These are phyloP conservation scores for Amanita subjunquillea DNA, from an alignment of 768 basidiomycete species.

Conservation along the genomic window DNA sequence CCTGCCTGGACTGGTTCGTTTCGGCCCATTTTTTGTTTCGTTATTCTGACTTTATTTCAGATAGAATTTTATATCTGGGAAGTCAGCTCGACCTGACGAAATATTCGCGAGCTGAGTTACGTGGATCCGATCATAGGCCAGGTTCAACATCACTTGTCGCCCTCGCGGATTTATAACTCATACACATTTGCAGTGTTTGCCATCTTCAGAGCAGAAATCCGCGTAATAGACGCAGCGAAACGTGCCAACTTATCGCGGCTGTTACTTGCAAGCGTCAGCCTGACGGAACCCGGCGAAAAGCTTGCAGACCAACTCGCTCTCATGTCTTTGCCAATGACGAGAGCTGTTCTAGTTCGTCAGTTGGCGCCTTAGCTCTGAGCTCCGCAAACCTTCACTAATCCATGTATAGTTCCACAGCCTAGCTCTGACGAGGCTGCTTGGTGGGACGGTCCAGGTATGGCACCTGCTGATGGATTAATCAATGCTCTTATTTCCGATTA, in stretches of 20 bases:
- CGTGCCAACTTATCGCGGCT: conserved; percentile 58
- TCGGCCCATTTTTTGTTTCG: background rate
- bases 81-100: conserved; percentile 55
- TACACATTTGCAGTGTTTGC: conserved; percentile 55
- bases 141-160: conserved; percentile 30
- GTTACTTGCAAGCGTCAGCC: conserved; percentile 53
- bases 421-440: conserved; percentile 69
- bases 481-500: conserved; percentile 13
- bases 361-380: background rate
- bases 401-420: conserved; percentile 64
- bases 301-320: conserved; percentile 62
- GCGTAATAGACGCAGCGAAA: conserved; percentile 71
- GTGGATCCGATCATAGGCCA: conserved; percentile 93
- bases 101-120: conserved; percentile 80
- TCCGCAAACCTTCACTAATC: background rate
- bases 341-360: conserved; percentile 34
- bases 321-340: conserved; percentile 34
- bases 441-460: conserved; percentile 67
- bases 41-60: conserved; percentile 28
- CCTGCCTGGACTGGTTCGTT: conserved; percentile 92
- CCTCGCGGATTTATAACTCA: conserved; percentile 7
- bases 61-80: conserved; percentile 88
- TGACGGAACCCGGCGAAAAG: conserved; percentile 54
- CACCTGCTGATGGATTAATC: conserved; percentile 7
- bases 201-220: conserved; percentile 67